phyloP scores from a whole-genome alignment of 2,329 filamentous ascomycete species.

The Aspergillus sp. region DNA sequence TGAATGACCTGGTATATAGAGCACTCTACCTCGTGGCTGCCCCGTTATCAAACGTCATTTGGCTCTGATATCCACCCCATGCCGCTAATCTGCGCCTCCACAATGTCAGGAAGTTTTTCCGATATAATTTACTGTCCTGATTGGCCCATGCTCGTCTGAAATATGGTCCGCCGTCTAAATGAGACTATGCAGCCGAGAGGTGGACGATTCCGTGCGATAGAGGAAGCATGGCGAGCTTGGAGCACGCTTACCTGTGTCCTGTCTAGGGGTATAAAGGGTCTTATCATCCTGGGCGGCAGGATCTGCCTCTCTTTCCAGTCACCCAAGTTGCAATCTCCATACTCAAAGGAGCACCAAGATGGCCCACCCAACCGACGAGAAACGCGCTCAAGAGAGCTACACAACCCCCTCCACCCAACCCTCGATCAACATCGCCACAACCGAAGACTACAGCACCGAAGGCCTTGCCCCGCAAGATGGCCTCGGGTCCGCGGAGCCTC shows the following conservation, averaged over 20 bases:
- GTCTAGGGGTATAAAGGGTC: background rate
- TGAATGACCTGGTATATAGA: background rate
- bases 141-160: background rate
- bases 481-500: constrained; percentile 9
- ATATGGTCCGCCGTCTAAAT: background rate
- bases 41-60: constrained; percentile 6
- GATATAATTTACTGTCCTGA: background rate
- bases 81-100: background rate
- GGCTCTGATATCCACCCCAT: background rate
- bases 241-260: background rate
- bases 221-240: constrained; percentile 4
- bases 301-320: background rate
- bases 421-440: background rate
- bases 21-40: background rate
- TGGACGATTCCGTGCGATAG: constrained; percentile 1
- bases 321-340: background rate
- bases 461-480: background rate
- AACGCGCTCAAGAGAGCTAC: background rate
- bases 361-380: background rate
- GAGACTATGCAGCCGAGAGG: background rate
- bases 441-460: background rate
- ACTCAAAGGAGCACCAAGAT: background rate
- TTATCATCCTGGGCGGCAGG: background rate
- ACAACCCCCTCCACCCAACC: constrained; percentile 1
- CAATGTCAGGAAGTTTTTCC: background rate